Evolutionary conservation across 1,284 basidiomycete genomes (phyloP).

Genomic region (Marasmius sp.): DNA sequence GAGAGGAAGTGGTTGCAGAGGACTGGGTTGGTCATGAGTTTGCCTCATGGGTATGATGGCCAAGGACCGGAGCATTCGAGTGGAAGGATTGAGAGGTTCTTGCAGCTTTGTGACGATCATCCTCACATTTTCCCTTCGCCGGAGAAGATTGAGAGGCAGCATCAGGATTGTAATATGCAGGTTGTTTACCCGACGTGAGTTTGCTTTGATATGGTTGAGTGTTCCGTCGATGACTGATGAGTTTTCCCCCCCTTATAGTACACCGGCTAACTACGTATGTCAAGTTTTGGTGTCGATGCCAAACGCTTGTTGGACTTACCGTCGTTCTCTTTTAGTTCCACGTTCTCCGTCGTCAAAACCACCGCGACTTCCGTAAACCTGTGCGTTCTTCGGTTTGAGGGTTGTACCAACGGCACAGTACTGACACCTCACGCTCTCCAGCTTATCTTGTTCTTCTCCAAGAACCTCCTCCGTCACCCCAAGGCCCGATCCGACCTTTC

Average conservation of each 20-base stretch:
- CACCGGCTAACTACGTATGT: conserved; percentile 86
- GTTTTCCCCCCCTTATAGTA: conserved; percentile 44
- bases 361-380: conserved; percentile 96
- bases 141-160: conserved; percentile 91
- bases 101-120: conserved; percentile 98
- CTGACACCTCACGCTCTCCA: conserved; percentile 24
- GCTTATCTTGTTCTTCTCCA: conserved; percentile 96
- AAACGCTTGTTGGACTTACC: conserved; percentile 4
- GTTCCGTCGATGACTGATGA: not conserved
- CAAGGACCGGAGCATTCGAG: conserved; percentile 99
- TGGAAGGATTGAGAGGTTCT: conserved; percentile 93
- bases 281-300: not conserved
- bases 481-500: conserved; percentile 83
- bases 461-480: conserved; percentile 92
- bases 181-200: conserved; percentile 92
- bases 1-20: conserved; percentile 99
- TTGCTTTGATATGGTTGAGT: not conserved
- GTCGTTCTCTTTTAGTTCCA: conserved; percentile 67
- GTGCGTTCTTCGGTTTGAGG: conserved; percentile 36
- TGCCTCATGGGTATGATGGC: conserved; percentile 98
- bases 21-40: conserved; percentile 86
- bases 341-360: conserved; percentile 91
- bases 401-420: not conserved
- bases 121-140: conserved; percentile 88
- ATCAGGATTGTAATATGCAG: conserved; percentile 99